Evolutionary conservation across 139 green algal genomes (phyloP).

Genomic region (Picochlorum sp.): DNA sequence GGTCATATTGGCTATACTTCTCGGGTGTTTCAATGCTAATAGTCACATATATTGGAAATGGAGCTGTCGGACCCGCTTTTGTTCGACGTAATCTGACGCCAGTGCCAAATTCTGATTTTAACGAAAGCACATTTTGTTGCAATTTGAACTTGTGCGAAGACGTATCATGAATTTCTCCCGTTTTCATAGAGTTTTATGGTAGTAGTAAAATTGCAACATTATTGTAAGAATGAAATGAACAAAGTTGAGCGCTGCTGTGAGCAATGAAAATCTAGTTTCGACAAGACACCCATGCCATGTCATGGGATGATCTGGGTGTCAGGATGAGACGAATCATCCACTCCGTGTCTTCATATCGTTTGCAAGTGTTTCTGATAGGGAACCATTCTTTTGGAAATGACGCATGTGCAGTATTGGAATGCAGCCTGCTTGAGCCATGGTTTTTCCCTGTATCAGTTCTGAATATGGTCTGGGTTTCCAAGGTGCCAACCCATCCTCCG

Average conservation of each 20-base stretch:
- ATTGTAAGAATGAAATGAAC: too few relatives aligned
- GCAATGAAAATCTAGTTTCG: too few relatives aligned
- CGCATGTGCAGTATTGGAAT: slow-evolving; percentile 96
- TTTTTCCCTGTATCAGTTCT: slow-evolving; percentile 53
- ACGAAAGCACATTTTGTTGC: too few relatives aligned
- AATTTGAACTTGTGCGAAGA: too few relatives aligned
- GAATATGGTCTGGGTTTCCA: slow-evolving; percentile 63
- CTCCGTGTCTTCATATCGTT: slow-evolving; percentile 32
- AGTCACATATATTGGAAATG: background rate
- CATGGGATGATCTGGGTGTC: background rate
- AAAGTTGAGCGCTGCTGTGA: too few relatives aligned
- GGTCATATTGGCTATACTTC: background rate
- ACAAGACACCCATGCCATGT: too few relatives aligned
- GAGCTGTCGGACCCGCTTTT: background rate
- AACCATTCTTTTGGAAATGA: slow-evolving; percentile 69
- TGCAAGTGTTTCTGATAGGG: slow-evolving; percentile 53
- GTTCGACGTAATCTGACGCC: background rate
- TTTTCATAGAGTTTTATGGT: background rate
- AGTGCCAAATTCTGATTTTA: too few relatives aligned
- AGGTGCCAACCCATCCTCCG: slow-evolving; percentile 55
- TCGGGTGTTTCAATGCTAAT: background rate
- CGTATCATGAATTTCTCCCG: background rate
- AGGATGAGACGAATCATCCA: background rate
- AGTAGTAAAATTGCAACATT: background rate
- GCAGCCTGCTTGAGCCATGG: slow-evolving; percentile 67